phyloP scores from a whole-genome alignment of 1,139 yeast species.

The Yamadazyma triangularis region DNA sequence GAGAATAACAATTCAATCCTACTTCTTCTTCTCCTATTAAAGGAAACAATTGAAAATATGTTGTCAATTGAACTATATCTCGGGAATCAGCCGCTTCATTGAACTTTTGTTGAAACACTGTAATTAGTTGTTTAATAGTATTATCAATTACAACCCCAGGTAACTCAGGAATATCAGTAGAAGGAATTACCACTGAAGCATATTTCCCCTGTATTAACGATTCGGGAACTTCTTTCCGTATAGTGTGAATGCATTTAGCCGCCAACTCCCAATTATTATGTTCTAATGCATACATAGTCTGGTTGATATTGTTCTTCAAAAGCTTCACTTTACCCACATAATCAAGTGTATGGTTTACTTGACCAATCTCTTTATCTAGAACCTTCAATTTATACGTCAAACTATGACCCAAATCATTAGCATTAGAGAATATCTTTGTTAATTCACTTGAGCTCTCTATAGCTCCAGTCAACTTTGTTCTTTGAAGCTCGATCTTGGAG shows the following conservation, averaged over 20 bases:
- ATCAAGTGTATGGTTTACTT: slow-evolving; percentile 59
- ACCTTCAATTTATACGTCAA: slow-evolving; percentile 67
- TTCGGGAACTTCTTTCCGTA: slow-evolving; percentile 50
- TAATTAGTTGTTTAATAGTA: slow-evolving; percentile 58
- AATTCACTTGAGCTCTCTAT: slow-evolving; percentile 43
- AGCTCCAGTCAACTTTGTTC: slow-evolving; percentile 36
- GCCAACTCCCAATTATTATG: slow-evolving; percentile 69
- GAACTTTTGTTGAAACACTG: slow-evolving; percentile 59
- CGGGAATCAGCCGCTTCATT: slow-evolving; percentile 61
- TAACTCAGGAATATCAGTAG: slow-evolving; percentile 79
- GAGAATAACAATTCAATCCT: slow-evolving; percentile 80
- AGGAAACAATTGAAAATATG: slow-evolving; percentile 84
- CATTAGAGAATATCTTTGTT: slow-evolving; percentile 47
- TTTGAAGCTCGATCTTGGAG: slow-evolving; percentile 30
- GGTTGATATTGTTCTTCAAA: slow-evolving; percentile 59
- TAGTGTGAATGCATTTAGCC: slow-evolving; percentile 54
- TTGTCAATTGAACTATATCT: slow-evolving; percentile 67
- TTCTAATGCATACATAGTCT: slow-evolving; percentile 66
- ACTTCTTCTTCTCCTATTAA: slow-evolving; percentile 65
- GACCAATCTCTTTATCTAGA: slow-evolving; percentile 65
- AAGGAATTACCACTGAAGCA: slow-evolving; percentile 84
- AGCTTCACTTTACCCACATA: slow-evolving; percentile 65
- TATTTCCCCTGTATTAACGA: slow-evolving; percentile 58
- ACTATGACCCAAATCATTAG: slow-evolving; percentile 61
- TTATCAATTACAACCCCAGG: slow-evolving; percentile 56